Conservation (phyloP, 1,284 basidiomycete species). For the Athelia psychrophila region DNA sequence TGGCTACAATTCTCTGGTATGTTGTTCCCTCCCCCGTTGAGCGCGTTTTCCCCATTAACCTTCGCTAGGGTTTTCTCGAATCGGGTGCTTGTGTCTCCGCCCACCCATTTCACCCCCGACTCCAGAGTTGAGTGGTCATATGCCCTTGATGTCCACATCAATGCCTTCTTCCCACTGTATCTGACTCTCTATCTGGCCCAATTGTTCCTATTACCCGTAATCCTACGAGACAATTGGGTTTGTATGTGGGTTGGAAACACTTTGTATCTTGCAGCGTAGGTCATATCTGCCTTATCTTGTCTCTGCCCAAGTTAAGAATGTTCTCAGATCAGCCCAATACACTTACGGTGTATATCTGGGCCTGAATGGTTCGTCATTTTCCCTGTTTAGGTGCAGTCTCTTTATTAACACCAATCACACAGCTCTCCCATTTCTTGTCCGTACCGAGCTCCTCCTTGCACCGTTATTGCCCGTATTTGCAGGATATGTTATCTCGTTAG, state of each 20-base stretch:
- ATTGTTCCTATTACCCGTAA: constrained; percentile 78
- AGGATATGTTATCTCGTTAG: constrained; percentile 79
- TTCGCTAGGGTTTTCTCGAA: constrained; percentile 69
- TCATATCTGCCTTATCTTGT: constrained; percentile 13
- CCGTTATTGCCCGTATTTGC: constrained; percentile 83
- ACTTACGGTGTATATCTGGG: constrained; percentile 90
- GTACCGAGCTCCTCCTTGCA: constrained; percentile 82
- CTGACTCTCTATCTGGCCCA: constrained; percentile 86
- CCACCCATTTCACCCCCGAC: constrained; percentile 72
- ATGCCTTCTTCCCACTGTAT: constrained; percentile 92
- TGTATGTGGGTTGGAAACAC: constrained; percentile 93
- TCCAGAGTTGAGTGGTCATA: constrained; percentile 87
- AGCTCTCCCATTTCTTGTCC: constrained; percentile 90
- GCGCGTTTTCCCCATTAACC: not conserved
- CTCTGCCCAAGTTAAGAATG: not conserved
- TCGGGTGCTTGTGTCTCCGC: constrained; percentile 64
- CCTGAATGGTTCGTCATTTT: constrained; percentile 57
- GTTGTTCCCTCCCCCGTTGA: constrained; percentile 10
- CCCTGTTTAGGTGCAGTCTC: constrained; percentile 1
- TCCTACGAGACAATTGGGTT: constrained; percentile 85
- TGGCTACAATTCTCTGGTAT: constrained; percentile 80
- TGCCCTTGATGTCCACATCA: constrained; percentile 93
- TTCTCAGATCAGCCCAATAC: constrained; percentile 76
- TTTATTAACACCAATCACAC: constrained; percentile 10
- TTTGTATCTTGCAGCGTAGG: constrained; percentile 82